Percentiles rank a stretch among this genome's conserved stretches.
Evolutionary conservation across 371 early-diverging fungal genomes (phyloP).

Genomic region (Mortierella sp.): DNA sequence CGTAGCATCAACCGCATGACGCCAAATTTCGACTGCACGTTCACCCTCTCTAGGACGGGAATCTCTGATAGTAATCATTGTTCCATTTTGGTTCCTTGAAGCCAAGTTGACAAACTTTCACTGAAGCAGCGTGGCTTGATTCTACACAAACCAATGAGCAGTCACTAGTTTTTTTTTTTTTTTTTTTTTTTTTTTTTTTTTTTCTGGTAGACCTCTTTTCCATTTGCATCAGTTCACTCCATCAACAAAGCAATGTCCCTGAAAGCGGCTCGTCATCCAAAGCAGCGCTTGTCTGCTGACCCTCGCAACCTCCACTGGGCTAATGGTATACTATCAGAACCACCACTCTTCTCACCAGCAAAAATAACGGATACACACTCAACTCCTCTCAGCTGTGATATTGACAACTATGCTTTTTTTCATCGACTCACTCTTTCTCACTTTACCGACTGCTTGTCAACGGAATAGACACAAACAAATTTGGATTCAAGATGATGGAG

Average conservation of each 20-base stretch:
- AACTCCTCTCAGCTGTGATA: not conserved
- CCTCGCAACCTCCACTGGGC: constrained; percentile 94
- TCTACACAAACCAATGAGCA: not conserved
- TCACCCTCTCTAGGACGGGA: too few relatives aligned
- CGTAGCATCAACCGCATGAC: too few relatives aligned
- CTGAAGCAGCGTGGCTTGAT: too few relatives aligned
- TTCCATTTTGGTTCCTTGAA: too few relatives aligned
- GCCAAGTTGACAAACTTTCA: too few relatives aligned
- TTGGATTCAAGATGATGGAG: constrained; percentile 90
- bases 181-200: not conserved
- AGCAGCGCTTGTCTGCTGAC: constrained; percentile 88
- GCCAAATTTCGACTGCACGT: too few relatives aligned
- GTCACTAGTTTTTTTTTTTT: not conserved
- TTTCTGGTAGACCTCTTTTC: too few relatives aligned
- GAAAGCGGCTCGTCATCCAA: constrained; percentile 77
- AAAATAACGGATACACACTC: not conserved
- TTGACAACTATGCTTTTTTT: not conserved
- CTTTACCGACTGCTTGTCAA: too few relatives aligned
- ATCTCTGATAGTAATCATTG: too few relatives aligned
- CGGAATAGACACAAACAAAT: constrained; percentile 78
- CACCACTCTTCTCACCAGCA: not conserved
- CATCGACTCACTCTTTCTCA: not conserved
- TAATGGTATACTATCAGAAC: constrained; percentile 64
- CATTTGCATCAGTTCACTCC: constrained; percentile 7
- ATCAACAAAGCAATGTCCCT: constrained; percentile 74